Evolutionary conservation across 1,284 basidiomycete species (phyloP).

Genomic region (Rhodotorula sp.): DNA sequence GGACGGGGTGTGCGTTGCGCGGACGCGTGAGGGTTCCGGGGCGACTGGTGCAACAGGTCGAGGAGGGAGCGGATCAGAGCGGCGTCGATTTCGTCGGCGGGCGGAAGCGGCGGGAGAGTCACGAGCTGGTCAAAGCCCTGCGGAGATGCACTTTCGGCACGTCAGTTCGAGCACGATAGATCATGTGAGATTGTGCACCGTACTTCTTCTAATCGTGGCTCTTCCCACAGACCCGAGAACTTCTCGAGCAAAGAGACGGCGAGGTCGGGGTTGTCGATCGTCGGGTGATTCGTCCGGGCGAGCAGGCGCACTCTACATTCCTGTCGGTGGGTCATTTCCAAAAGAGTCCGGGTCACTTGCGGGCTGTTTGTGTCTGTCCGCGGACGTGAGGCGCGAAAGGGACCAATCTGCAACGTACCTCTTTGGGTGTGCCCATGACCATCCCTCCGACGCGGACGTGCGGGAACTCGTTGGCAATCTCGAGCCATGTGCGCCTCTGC

Average conservation of each 20-base stretch:
- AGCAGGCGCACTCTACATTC: slow-evolving; percentile 34
- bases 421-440: slow-evolving; percentile 35
- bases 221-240: slow-evolving; percentile 34
- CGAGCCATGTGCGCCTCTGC: slow-evolving; percentile 41
- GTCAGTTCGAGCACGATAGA: neutral
- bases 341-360: too few relatives aligned
- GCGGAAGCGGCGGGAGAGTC: slow-evolving; percentile 35
- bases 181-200: neutral
- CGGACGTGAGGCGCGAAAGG: neutral
- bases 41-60: neutral
- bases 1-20: slow-evolving; percentile 18
- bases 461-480: slow-evolving; percentile 37
- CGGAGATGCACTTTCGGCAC: accelerated
- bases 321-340: slow-evolving; percentile 18
- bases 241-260: slow-evolving; percentile 40
- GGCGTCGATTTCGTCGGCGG: slow-evolving; percentile 18
- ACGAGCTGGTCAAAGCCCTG: slow-evolving; percentile 44
- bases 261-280: slow-evolving; percentile 39
- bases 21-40: slow-evolving; percentile 6
- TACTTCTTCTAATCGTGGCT: slow-evolving; percentile 38
- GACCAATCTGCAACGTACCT: slow-evolving; percentile 8
- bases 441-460: slow-evolving; percentile 35
- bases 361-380: too few relatives aligned
- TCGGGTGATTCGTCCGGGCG: slow-evolving; percentile 37
- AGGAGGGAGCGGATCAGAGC: slow-evolving; percentile 31